phyloP scores from a whole-genome alignment of 2,329 filamentous ascomycete genomes.

The Apiospora aurea region DNA sequence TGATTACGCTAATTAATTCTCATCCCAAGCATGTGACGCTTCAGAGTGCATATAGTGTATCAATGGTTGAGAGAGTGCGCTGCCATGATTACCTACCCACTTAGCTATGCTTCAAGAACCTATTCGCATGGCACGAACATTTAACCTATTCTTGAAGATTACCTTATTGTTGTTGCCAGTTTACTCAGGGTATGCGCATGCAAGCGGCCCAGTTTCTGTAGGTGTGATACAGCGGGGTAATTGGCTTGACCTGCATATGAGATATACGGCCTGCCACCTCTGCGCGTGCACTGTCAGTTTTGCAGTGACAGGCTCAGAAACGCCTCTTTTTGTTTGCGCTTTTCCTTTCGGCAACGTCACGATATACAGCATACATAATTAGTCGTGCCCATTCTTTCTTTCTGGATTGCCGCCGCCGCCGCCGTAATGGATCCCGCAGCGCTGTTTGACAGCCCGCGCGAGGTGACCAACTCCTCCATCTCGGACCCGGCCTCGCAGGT shows the following conservation, averaged over 20 bases:
- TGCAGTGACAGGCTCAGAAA: background rate
- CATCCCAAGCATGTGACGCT: background rate
- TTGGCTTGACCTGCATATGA: slow-evolving; percentile 3
- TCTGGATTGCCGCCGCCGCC: background rate
- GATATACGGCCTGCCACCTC: background rate
- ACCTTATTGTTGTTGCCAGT: background rate
- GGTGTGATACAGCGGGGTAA: slow-evolving; percentile 13
- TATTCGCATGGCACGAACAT: background rate
- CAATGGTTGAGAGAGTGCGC: background rate
- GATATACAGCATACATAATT: background rate
- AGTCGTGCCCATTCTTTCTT: background rate
- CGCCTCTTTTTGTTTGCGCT: background rate
- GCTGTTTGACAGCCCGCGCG: slow-evolving; percentile 1
- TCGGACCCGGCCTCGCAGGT: background rate
- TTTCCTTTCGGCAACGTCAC: background rate
- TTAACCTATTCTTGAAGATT: background rate
- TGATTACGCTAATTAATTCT: background rate
- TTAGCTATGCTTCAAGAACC: background rate
- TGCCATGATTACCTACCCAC: background rate
- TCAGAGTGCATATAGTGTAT: no score
- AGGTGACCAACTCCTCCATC: slow-evolving; percentile 13
- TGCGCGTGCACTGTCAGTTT: background rate
- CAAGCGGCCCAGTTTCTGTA: slow-evolving; percentile 2
- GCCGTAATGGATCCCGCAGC: background rate
- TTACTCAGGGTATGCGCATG: background rate